These are phyloP conservation scores for Coemansia sp. DNA, from an alignment of 192 early-diverging fungal genomes.

Conservation along the genomic window DNA sequence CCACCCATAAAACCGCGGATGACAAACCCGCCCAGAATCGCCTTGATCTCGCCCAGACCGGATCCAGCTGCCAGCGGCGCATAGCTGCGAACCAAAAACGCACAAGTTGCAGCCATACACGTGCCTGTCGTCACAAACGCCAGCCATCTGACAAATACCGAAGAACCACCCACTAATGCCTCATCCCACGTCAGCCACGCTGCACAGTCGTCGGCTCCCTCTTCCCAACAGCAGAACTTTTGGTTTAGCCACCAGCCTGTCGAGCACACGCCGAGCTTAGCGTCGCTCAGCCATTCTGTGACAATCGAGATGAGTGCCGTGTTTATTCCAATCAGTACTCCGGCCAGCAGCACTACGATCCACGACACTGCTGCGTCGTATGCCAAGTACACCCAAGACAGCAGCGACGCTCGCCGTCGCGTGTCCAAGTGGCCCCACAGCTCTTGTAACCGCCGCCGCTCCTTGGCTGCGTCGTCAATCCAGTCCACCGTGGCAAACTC, in stretches of 20 bases:
- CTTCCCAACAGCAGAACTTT: conserved; percentile 90
- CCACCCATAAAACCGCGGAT: conserved; percentile 90
- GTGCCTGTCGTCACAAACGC: conserved; percentile 75
- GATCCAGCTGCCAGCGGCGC: conserved; percentile 93
- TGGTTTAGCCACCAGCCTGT: conserved; percentile 86
- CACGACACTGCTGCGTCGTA: conserved; percentile 79
- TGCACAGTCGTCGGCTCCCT: conserved; percentile 54
- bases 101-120: conserved; percentile 67
- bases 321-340: conserved; percentile 74
- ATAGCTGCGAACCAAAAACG: conserved; percentile 68
- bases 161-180: conserved; percentile 47
- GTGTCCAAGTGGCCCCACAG: background rate
- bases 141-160: conserved; percentile 70
- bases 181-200: conserved; percentile 74
- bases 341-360: conserved; percentile 80
- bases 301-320: conserved; percentile 86
- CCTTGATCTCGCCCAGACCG: conserved; percentile 91
- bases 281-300: conserved; percentile 88
- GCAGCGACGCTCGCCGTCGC: background rate
- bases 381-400: conserved; percentile 28
- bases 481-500: conserved; percentile 69
- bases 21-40: conserved; percentile 85
- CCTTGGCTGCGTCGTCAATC: conserved; percentile 58
- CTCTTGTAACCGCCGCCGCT: conserved; percentile 40
- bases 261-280: conserved; percentile 79